Evolutionary conservation across 805 yeast species (phyloP), one percentile per base, ranked within the genome.

Genomic region (Zygoascus tannicola): DNA sequence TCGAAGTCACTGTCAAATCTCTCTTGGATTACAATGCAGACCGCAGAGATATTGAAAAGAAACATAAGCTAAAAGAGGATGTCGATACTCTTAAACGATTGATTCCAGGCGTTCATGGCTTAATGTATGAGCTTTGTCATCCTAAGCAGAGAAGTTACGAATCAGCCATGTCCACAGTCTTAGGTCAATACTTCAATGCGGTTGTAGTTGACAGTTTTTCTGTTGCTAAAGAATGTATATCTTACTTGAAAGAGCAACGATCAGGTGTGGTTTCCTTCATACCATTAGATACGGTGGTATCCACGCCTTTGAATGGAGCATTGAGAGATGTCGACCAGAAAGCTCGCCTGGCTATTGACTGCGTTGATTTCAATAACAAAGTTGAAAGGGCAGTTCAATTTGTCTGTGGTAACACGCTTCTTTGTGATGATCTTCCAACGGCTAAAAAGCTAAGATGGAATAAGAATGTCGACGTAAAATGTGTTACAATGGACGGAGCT

Each of bases 31-130:
- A 85, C 32, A 78, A 77, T 41, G 87, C 95, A 1, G 76, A 72
- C 46, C 82, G 80, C 59, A 75, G 90, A 51, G 96, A 85, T 53
- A 70, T 87, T 0, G 74, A 74, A 34, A 75, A 77, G 49, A 95
- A 87, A 49, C 71, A 73, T 40, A 75, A 71, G 49, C 63, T 84
- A 35, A 69, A 90, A 44, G 95, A 87, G 51, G 84, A 82, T 48
- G 80, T 85, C 2, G 63, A 78, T 0, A 71, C 77, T 44, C 64
- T 92, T 43, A 80, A 76, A 53, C 77, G 85, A 55, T 62, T 81
- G n/a, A 74, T 82, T 50, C 92, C 95, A 1, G 87, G 95, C 3
- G 94, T 92, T 2, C 73, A 73, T 51, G 97, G 97, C 2, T 61
- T 86, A 8, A 77, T 90, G 3, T 73, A 77, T 50, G 96, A 87